These are phyloP conservation scores for Binderoboletus segoi DNA, from an alignment of 1,284 basidiomycete species.

Conservation along the genomic window DNA sequence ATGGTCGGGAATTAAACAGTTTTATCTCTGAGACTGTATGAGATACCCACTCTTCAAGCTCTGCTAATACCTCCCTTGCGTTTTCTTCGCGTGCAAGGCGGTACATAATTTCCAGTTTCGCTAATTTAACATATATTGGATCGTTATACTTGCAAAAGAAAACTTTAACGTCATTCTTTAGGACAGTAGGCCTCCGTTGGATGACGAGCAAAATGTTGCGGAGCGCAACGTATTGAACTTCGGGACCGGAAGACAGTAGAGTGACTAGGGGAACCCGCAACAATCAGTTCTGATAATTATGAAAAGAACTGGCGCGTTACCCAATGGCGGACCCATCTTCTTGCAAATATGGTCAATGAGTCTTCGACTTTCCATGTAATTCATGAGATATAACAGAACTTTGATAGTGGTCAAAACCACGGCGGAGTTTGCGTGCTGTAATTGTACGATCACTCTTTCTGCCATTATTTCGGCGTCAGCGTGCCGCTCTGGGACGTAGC, in stretches of 20 bases:
- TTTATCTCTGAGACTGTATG: not conserved
- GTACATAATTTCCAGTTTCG: constrained; percentile 99
- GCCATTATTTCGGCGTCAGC: constrained; percentile 92
- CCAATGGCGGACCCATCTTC: constrained; percentile 96
- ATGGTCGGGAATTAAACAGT: constrained; percentile 3
- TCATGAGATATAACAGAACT: constrained; percentile 95
- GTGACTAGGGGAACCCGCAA: constrained; percentile 66
- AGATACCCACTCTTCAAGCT: constrained; percentile 86
- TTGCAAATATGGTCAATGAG: constrained; percentile 90
- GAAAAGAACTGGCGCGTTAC: constrained; percentile 45
- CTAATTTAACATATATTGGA: constrained; percentile 98
- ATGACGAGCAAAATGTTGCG: constrained; percentile 97
- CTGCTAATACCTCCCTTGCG: constrained; percentile 88
- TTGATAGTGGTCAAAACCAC: constrained; percentile 96
- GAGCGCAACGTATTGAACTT: constrained; percentile 98
- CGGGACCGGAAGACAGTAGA: constrained; percentile 92
- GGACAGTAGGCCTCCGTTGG: constrained; percentile 88
- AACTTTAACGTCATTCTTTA: constrained; percentile 97
- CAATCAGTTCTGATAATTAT: constrained; percentile 8
- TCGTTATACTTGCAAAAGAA: constrained; percentile 99
- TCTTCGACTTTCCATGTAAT: constrained; percentile 93
- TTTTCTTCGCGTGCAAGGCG: constrained; percentile 91
- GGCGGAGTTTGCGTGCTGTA: constrained; percentile 94
- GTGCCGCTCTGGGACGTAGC: constrained; percentile 88
- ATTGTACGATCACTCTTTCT: constrained; percentile 88